Percentiles rank a stretch among this genome's conserved stretches.
These are phyloP conservation scores for cucumber (Cucumis sativus) DNA, from an alignment of 306 rosid genomes.

Conservation along the genomic window Cucumber_9930_V3 NC_026660.2:3414001-3414500, in stretches of 20 bases:
- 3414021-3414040: background rate
- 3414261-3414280: background rate
- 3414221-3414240: background rate
- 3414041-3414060: background rate
- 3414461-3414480: background rate
- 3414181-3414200: constrained; percentile 53
- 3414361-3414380: constrained; percentile 51
- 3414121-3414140: constrained; percentile 84
- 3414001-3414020: no score
- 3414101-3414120: constrained; percentile 81
- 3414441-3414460: constrained; percentile 37
- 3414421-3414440: constrained; percentile 91
- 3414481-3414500: background rate
- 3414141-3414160: constrained; percentile 95
- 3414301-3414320: background rate
- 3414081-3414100: constrained; percentile 6
- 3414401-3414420: constrained; percentile 97
- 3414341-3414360: constrained; percentile 4
- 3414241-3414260: background rate
- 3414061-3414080: background rate
- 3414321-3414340: background rate
- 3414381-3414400: constrained; percentile 88
- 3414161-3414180: constrained; percentile 92
- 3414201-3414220: background rate
- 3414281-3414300: background rate